phyloP scores from a whole-genome alignment of 441 rosid genomes.

The Gossypium davidsonii region DNA sequence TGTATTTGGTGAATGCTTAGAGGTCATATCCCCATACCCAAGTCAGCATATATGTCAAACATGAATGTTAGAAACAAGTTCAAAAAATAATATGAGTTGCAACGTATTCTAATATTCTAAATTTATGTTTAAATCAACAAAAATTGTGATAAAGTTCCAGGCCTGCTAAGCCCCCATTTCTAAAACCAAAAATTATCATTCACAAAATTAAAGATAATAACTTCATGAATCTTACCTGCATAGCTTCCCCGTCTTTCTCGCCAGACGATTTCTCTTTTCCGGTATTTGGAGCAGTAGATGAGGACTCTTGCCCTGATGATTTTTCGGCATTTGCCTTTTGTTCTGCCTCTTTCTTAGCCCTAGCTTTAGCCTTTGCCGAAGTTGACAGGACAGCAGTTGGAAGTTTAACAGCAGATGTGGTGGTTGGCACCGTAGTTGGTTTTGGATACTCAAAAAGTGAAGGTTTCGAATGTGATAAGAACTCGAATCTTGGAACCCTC shows the following conservation, averaged over 20 bases:
- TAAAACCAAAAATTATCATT: not conserved
- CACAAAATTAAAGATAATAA: not conserved
- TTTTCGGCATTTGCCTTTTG: slow-evolving; percentile 74
- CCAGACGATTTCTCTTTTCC: slow-evolving; percentile 61
- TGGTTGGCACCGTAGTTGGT: slow-evolving; percentile 73
- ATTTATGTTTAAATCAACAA: not conserved
- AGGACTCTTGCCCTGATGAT: slow-evolving; percentile 44
- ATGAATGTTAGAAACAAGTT: too few species aligned
- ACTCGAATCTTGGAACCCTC: slow-evolving; percentile 87
- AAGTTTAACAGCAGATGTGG: slow-evolving; percentile 75
- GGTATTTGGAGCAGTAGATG: slow-evolving; percentile 27
- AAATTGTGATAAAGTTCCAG: not conserved
- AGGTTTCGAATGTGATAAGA: slow-evolving; percentile 86
- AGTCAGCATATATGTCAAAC: too few species aligned
- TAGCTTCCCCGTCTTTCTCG: slow-evolving; percentile 80
- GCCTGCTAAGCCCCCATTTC: not conserved
- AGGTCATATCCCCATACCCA: too few species aligned
- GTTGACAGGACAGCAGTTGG: slow-evolving; percentile 90
- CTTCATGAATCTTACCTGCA: slow-evolving; percentile 56
- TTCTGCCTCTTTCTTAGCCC: slow-evolving; percentile 98
- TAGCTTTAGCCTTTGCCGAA: slow-evolving; percentile 89
- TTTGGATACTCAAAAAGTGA: slow-evolving; percentile 91
- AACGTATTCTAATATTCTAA: not conserved
- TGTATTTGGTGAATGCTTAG: too few species aligned
- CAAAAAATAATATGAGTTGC: not conserved